Evolutionary conservation across 371 early-diverging fungal genomes (phyloP).

Genomic region (Smittium culicis): DNA sequence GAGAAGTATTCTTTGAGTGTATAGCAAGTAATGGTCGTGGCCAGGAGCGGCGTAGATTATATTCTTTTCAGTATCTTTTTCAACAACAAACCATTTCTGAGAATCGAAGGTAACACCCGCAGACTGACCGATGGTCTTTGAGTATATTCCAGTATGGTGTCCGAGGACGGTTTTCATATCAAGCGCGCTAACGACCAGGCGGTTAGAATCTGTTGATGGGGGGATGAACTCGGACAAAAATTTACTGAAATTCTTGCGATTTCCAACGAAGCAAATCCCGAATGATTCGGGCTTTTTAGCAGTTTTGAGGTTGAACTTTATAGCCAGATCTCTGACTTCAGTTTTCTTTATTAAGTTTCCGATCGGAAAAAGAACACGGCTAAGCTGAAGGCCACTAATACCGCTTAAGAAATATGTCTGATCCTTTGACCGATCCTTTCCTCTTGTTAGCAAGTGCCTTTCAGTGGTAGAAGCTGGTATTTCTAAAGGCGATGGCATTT

Average conservation of each 20-base stretch:
- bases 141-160: conserved; percentile 48
- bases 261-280: conserved; percentile 94
- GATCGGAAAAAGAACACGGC: conserved; percentile 65
- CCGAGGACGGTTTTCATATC: conserved; percentile 37
- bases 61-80: conserved; percentile 36
- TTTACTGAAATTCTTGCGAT: conserved; percentile 53
- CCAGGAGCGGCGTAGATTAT: conserved; percentile 43
- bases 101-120: conserved; percentile 11
- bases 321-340: conserved; percentile 58
- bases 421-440: conserved; percentile 64
- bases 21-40: conserved; percentile 34
- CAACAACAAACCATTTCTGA: conserved; percentile 43
- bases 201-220: conserved; percentile 14
- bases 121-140: conserved; percentile 22
- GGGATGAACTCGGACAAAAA: conserved; percentile 53
- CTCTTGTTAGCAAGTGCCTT: conserved; percentile 20
- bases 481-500: too few species aligned
- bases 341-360: conserved; percentile 50
- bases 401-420: conserved; percentile 83
- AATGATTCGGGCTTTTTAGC: conserved; percentile 75
- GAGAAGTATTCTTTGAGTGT: conserved; percentile 24
- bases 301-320: conserved; percentile 36
- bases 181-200: conserved; percentile 46
- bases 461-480: too few species aligned
- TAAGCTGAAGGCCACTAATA: conserved; percentile 12